Evolutionary conservation across 352 stramenopile species (phyloP).

Genomic region (Globisporangium sylvaticum): DNA sequence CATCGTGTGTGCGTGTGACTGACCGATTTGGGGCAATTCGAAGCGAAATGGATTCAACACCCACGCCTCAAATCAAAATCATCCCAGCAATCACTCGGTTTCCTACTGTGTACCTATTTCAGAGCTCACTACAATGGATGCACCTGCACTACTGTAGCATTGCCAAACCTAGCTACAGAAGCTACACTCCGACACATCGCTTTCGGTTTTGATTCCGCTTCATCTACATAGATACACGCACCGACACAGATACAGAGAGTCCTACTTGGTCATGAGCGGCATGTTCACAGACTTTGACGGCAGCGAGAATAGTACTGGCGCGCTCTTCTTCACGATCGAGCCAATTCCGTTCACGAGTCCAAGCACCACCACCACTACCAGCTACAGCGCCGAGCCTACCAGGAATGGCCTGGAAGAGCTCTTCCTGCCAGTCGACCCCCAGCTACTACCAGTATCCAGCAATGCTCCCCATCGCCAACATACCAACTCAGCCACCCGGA

Average conservation of each 20-base stretch:
- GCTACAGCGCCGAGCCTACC: background rate
- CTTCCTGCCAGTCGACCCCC: background rate
- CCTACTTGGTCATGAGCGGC: background rate
- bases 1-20: too few relatives aligned
- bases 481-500: background rate
- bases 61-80: too few relatives aligned
- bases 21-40: too few relatives aligned
- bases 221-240: background rate
- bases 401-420: background rate
- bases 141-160: too few relatives aligned
- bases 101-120: too few relatives aligned
- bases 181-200: too few relatives aligned
- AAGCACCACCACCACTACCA: background rate
- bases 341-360: background rate
- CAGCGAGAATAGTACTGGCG: background rate
- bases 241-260: background rate
- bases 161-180: too few relatives aligned
- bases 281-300: background rate
- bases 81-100: too few relatives aligned
- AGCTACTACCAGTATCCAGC: background rate
- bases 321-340: background rate
- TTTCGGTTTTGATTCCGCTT: background rate
- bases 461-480: background rate
- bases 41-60: too few relatives aligned
- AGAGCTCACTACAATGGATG: too few relatives aligned